Base-by-base conservation (phyloP, 176 grass and related monocot species). In the Hordeum marinum region DNA sequence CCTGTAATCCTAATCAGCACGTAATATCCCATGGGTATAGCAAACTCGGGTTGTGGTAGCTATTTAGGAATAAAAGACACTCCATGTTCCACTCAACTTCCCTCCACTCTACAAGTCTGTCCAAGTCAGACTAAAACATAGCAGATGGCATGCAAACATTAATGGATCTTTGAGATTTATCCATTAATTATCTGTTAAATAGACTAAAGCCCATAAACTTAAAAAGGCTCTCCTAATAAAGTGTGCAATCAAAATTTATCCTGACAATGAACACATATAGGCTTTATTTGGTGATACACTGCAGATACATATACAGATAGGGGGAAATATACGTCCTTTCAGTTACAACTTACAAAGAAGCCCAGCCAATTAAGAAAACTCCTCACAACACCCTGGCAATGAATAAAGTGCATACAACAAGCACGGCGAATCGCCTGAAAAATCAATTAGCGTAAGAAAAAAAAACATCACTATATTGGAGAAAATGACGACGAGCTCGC, bases 241-340 rank as follows among this genome's bases (percentile, higher is more conserved):
- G 57, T 15, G 8, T 58, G 66, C 11, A 40, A 46, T 13, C 2
- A 9, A 42, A 41, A 5, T 14, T 58, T n/a, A 25, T 13, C 72
- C 3, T 26, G 61, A 66, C 35, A 41, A 78, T 25, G 4, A 62
- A 46, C 61, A 61, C 10, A 48, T 10, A 3, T 77, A 32, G 8
- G 40, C 42, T 90, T 90, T 86, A 90, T 90, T 85, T 34, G 0
- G 72, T 15, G 65, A 76, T 69, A 77, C 29, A 77, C 20, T 71
- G 31, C 5, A 40, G 25, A 31, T 40, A 64, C 76, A 36, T 34
- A 50, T 55, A 20, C 52, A 55, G 6, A 21, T 8, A 55, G 52
- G 1, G 5, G 61, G 39, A 62, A 46, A 13, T 34, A 4, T 4
- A 34, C 2, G 3, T 3, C 32, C 23, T 81, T 81, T 81, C 60